Evolutionary conservation across 768 basidiomycete species (phyloP), one percentile per base, ranked within the genome.

Genomic region (Panellus pusillus): DNA sequence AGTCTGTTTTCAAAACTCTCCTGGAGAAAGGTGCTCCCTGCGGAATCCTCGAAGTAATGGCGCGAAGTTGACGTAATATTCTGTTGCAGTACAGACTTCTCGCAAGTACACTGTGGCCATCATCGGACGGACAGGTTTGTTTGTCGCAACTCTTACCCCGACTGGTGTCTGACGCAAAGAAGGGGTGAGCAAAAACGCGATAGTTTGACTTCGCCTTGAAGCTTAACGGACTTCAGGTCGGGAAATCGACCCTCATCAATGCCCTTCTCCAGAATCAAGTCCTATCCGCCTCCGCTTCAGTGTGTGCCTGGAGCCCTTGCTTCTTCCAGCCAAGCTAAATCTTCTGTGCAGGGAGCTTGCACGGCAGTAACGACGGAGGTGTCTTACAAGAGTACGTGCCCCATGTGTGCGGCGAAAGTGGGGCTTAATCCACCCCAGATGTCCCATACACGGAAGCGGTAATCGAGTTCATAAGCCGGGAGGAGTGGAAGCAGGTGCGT

Each of bases 341-440:
- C 12, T 41, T 36, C 15, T 12, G 31, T 37, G 13, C 35, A 60
- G 59, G 59, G 59, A 7, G 59, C 59, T 13, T 61, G 59, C 45
- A 61, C 59, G 13, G 59, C 59, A 1, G 59, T 61, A 2, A 44
- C 47, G 8, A 61, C 52, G 0, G 59, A 61, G n/a, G 53, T 61
- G 6, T 52, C 59, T 0, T 61, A 61, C 31, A 47, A 61, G 27
- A 39, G 54, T 56, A 9, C 4, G 35, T 24, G 17, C 29, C 7
- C 20, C 36, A 13, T 4, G 0, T 41, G 2, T 19, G 12, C 24
- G 9, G 15, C 3, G 17, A 17, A 28, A 3, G 6, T 14, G 6
- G 13, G 35, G 9, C 24, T 36, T 13, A 18, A 42, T 15, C 36
- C 28, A 12, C 14, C 0, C 7, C 31, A 56, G 54, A 57, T 18